A percentile compares a stretch with the other conserved stretches of the same genome.
phyloP scores from a whole-genome alignment of 257 asterid species.

The Solanum chiquidenum region DNA sequence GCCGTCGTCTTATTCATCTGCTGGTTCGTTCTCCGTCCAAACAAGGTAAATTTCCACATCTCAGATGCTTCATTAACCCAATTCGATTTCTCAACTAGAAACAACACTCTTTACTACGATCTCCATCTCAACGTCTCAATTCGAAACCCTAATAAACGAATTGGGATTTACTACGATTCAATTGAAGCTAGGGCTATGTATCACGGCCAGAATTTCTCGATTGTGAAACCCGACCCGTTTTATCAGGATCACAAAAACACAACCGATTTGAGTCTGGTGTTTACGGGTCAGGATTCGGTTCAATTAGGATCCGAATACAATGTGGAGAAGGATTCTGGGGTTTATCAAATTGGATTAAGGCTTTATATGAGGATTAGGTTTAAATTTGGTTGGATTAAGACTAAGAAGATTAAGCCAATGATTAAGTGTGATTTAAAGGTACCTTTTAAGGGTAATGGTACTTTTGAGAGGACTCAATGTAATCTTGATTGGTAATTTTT shows the following conservation, averaged over 20 bases:
- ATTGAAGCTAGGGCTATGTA: conserved; percentile 61
- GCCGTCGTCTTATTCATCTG: conserved; percentile 24
- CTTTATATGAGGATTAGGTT: conserved; percentile 34
- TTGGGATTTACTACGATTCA: conserved; percentile 72
- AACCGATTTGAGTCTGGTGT: conserved; percentile 11
- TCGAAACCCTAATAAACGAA: conserved; percentile 74
- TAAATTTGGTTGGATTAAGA: conserved; percentile 37
- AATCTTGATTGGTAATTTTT: conserved; percentile 56
- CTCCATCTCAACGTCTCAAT: conserved; percentile 53
- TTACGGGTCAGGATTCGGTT: conserved; percentile 30
- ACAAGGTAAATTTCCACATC: conserved; percentile 50
- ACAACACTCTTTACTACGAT: conserved; percentile 55
- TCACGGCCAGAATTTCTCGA: conserved; percentile 37
- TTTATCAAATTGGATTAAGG: conserved; percentile 40
- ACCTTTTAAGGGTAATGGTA: conserved; percentile 41
- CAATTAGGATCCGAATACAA: conserved; percentile 28
- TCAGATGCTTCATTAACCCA: conserved; percentile 47
- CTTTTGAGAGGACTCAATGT: conserved; percentile 37
- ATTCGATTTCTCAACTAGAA: conserved; percentile 29
- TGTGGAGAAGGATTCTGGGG: conserved; percentile 13
- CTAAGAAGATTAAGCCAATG: conserved; percentile 47
- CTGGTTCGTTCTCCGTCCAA: conserved; percentile 80
- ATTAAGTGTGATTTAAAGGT: conserved; percentile 56
- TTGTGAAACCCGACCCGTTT: conserved; percentile 24
- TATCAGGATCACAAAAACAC: conserved; percentile 60